Conservation (phyloP, 768 basidiomycete genomes). For the Pulveroboletus sp. region DNA sequence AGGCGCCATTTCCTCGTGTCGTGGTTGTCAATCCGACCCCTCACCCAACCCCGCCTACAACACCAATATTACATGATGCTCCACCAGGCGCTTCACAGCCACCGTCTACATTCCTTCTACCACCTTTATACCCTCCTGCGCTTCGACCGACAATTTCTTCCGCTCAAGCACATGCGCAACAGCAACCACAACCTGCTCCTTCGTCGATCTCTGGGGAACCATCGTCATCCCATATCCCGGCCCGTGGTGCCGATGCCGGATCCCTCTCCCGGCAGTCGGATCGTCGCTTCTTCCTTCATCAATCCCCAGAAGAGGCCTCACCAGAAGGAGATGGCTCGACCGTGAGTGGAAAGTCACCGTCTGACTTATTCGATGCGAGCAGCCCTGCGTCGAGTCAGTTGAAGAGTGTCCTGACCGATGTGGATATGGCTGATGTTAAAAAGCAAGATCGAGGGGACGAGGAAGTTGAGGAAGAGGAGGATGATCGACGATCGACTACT, state of each 20-base stretch:
- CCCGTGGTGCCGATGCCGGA: slow-evolving; percentile 17
- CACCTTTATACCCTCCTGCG: slow-evolving; percentile 26
- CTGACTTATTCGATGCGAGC: slow-evolving; percentile 32
- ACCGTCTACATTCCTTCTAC: slow-evolving; percentile 26
- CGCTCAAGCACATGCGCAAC: background rate
- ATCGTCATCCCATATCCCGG: slow-evolving; percentile 1
- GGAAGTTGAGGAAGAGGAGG: slow-evolving; percentile 11
- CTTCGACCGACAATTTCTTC: slow-evolving; percentile 8
- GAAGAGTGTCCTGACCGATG: slow-evolving; percentile 19
- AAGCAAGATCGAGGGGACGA: slow-evolving; percentile 14
- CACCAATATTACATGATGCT: slow-evolving; percentile 42
- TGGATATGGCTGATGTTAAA: slow-evolving; percentile 16
- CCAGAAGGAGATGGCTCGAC: slow-evolving; percentile 32
- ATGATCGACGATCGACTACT: slow-evolving; percentile 20
- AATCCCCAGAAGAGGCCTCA: slow-evolving; percentile 38
- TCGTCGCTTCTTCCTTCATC: slow-evolving; percentile 42
- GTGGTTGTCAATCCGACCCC: slow-evolving; percentile 75
- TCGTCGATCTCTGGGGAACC: slow-evolving; percentile 3
- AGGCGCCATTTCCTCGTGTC: slow-evolving; percentile 45
- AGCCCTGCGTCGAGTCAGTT: slow-evolving; percentile 33
- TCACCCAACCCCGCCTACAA: slow-evolving; percentile 73
- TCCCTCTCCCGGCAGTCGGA: slow-evolving; percentile 35
- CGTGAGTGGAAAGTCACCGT: slow-evolving; percentile 31
- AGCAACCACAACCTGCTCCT: slow-evolving; percentile 20
- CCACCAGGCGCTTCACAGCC: slow-evolving; percentile 22